Base-by-base conservation (phyloP, 2,329 filamentous ascomycete species). In the Penicillium sp. region DNA sequence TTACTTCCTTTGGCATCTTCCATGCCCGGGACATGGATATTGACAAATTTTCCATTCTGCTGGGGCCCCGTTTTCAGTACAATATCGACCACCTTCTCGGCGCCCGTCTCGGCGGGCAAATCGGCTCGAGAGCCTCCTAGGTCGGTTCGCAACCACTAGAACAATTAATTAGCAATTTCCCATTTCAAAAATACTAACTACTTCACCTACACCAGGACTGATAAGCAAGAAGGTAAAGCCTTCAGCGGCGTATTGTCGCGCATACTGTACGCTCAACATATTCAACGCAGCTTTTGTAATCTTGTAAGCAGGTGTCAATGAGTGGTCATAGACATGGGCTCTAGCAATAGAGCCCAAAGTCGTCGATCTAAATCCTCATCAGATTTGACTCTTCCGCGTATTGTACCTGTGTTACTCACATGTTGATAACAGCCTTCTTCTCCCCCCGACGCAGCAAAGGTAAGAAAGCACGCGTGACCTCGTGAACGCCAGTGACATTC, bases 241-340 rank as follows among this genome's bases (percentile, higher is more conserved):
- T 23, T 77, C 68, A 5, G 71, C 55, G 2, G 57, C 69, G 39
- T 72, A 72, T 11, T 63, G 53, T 9, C 56, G 43, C 11, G 63
- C 60, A 48, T 67, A 67, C 43, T 68, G 77, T 0, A 76, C 70
- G 1, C 76, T 82, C 31, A 83, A 64, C 63, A 76, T 76, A 52
- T 81, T 80, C 45, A 81, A 55, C 1, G 79, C 78, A 0, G 79
- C 74, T 58, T 82, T 83, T 5, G 77, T 74, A 56, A 81, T 73
- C 59, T 79, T 74, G 67, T 78, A 77, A 2, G 74, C 72, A 2
- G 76, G 76, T 0, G 54, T 48, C 1, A 69, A 69, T 8, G 23
- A n/a, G n/a, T 26, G 24, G 9, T 28, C 39, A 19, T 51, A 61
- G 9, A 46, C 34, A 14, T 59, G 11, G 0, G 68, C 66, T 54